These are phyloP conservation scores for Brassica carinata DNA, from an alignment of 345 rosid genomes.

Conservation along the genomic window DNA sequence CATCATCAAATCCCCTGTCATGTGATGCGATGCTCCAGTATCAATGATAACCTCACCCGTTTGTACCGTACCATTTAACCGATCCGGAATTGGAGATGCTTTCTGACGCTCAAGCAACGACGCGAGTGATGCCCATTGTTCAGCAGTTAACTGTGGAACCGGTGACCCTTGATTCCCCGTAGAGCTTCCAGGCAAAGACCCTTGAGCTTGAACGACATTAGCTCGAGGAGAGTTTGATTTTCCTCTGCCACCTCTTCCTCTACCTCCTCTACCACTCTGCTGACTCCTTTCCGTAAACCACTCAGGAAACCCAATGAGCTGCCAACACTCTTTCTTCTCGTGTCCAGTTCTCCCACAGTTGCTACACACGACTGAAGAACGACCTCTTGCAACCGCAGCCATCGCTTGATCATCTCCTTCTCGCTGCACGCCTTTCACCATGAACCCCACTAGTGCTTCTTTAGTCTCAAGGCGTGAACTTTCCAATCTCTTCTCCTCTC, in stretches of 20 bases:
- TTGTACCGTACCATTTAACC: neutral
- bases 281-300: neutral
- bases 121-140: neutral
- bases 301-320: neutral
- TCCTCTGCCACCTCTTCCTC: neutral
- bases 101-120: neutral
- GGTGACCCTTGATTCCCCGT: neutral
- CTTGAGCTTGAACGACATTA: no score
- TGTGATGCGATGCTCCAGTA: neutral
- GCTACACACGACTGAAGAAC: neutral
- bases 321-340: neutral
- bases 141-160: neutral
- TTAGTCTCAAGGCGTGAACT: neutral
- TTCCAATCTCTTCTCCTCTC: neutral
- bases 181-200: neutral
- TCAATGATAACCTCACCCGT: neutral
- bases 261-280: neutral
- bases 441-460: neutral
- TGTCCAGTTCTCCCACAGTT: no score
- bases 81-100: neutral
- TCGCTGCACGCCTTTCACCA: no score
- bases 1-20: neutral
- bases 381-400: neutral
- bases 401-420: no score
- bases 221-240: no score